Conservation (phyloP, 129 eudicot genomes). For the Flaveria brownii region DNA sequence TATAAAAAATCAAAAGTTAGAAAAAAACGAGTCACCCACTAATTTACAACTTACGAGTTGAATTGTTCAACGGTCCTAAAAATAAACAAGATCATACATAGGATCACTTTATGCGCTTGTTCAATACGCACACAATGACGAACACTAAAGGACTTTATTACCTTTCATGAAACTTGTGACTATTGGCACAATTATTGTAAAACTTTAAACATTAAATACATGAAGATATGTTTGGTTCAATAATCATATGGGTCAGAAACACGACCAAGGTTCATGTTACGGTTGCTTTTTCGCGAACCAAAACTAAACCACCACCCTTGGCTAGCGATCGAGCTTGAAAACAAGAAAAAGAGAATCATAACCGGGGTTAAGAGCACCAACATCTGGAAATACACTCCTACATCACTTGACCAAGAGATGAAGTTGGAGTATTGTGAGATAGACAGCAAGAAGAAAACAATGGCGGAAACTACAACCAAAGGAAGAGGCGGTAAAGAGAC, state of each 20-base stretch:
- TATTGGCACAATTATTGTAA: not conserved
- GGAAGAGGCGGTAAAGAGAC: conserved; percentile 64
- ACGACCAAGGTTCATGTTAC: conserved; percentile 4
- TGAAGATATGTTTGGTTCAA: not conserved
- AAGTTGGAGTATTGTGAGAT: conserved; percentile 54
- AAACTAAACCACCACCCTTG: conserved; percentile 32
- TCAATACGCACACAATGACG: not conserved
- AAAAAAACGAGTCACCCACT: no score
- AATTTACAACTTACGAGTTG: no score
- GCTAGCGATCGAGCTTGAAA: conserved; percentile 37
- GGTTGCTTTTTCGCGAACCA: conserved; percentile 31
- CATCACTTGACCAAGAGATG: conserved; percentile 44
- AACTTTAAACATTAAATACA: not conserved
- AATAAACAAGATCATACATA: not conserved
- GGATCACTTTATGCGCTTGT: not conserved
- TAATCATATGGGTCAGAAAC: conserved; percentile 5
- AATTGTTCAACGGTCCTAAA: no score
- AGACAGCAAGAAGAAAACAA: conserved; percentile 59
- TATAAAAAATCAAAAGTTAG: no score
- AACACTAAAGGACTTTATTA: not conserved
- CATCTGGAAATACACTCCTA: conserved; percentile 41
- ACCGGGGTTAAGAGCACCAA: conserved; percentile 53
- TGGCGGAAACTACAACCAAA: conserved; percentile 48
- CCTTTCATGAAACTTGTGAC: not conserved
- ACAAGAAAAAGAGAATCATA: conserved; percentile 45